Percentiles rank a stretch among this genome's conserved stretches.
phyloP scores from a whole-genome alignment of 2,329 filamentous ascomycete genomes.

The Exophiala dermatitidis region DNA sequence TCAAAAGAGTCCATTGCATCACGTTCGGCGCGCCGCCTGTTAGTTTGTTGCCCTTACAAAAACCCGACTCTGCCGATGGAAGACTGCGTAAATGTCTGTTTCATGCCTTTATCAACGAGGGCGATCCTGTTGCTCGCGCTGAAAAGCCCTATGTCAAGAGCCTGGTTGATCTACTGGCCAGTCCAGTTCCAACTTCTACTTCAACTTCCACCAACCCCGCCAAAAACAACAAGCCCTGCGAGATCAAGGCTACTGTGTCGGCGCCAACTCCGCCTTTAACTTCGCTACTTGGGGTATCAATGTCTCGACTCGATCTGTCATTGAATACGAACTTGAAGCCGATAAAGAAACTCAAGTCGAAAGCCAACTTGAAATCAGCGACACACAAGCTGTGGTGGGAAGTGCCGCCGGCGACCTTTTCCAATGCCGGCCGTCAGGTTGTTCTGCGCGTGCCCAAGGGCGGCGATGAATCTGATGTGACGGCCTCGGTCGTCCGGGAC shows the following conservation, averaged over 20 bases:
- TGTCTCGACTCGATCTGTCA: constrained; percentile 21
- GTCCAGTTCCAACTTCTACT: constrained; percentile 45
- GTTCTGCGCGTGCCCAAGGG: constrained; percentile 47
- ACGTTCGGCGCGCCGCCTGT: constrained; percentile 80
- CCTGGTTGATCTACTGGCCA: constrained; percentile 62
- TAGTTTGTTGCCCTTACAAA: constrained; percentile 60
- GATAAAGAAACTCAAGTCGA: constrained; percentile 26
- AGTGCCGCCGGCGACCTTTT: constrained; percentile 59
- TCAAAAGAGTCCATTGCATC: constrained; percentile 74
- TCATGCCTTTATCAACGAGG: constrained; percentile 75
- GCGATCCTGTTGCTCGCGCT: constrained; percentile 70
- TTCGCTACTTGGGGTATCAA: constrained; percentile 14
- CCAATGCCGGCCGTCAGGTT: constrained; percentile 62
- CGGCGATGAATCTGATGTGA: constrained; percentile 51
- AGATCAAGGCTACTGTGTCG: background rate
- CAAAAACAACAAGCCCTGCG: background rate
- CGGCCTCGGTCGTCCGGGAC: constrained; percentile 62
- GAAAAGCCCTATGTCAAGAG: constrained; percentile 69
- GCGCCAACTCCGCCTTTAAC: background rate
- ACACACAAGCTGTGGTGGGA: constrained; percentile 47
- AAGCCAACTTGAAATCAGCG: background rate
- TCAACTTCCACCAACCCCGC: background rate
- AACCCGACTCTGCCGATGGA: constrained; percentile 41
- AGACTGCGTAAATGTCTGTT: constrained; percentile 62
- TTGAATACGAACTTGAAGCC: constrained; percentile 16